Evolutionary conservation across 2,329 filamentous ascomycete genomes (phyloP), one percentile per base, ranked within the genome.

Genomic region (Truncatella angustata): DNA sequence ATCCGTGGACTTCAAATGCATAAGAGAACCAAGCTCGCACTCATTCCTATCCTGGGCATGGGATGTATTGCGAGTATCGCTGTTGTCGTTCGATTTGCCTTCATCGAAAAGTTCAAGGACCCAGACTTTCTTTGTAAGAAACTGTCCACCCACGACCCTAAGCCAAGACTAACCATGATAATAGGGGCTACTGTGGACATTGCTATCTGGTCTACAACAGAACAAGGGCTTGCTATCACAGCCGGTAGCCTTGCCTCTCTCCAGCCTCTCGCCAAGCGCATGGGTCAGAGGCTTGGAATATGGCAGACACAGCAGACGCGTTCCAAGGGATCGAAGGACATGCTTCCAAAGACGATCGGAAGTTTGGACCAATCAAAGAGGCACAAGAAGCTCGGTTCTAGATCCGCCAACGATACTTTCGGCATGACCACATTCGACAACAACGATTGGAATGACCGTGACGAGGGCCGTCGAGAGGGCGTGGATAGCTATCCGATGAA

Each of bases 1-100:
- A 70, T 81, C 4, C 73, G 70, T 67, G 66, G 70, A 28, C 58
- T 80, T 12, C 69, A 78, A 47, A 79, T 81, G 74, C 73, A 72
- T 28, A 50, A 51, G 2, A 68, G 66, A 47, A 75, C 73, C 0
- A 81, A 80, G 60, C 35, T 66, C 7, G 68, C 76, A 2, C 66
- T 80, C 24, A 72, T 70, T 3, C 69, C 67, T 16, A 73, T 81
- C 49, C 59, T 82, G 10, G 73, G 73, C 23, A 70, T 80, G 61
- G 80, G 78, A 18, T 76, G 77, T 55, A 54, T 70, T 64, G 74
- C 74, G 12, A 77, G 73, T 54, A 63, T 68, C 4, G 75, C 73
- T 3, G 71, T 77, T 1, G 62, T 74, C 4, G 68, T 73, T 12
- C 69, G 75, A 14, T 68, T 74, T 35, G 59, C 64, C 4, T 77